A percentile compares a stretch with the other conserved stretches of the same genome.
These are phyloP conservation scores for Solanum microdontum DNA, from an alignment of 257 asterid genomes.

Conservation along the genomic window DNA sequence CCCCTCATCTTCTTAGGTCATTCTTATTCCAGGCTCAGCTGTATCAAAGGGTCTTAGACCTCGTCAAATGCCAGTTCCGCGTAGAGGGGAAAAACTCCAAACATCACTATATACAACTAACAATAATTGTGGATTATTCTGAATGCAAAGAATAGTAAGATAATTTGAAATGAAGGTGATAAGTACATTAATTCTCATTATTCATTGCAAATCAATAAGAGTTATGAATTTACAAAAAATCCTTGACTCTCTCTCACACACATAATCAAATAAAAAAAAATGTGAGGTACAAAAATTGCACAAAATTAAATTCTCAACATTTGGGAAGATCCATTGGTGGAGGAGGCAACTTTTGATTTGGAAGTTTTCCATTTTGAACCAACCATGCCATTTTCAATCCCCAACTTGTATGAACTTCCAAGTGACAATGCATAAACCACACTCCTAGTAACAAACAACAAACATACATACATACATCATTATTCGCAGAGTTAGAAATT, in stretches of 20 bases:
- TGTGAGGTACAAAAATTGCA: neutral
- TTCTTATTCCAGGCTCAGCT: neutral
- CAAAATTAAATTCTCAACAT: slow-evolving; percentile 7
- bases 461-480: neutral
- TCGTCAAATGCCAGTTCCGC: too few species aligned
- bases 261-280: neutral
- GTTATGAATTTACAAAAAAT: neutral
- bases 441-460: neutral
- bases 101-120: too few species aligned
- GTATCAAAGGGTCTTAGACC: neutral
- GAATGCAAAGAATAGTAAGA: neutral
- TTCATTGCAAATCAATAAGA: neutral
- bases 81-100: too few species aligned
- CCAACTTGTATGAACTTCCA: neutral
- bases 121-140: neutral
- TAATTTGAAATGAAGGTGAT: neutral
- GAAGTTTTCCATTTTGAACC: slow-evolving; percentile 48
- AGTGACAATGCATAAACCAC: neutral
- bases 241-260: neutral
- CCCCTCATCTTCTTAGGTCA: too few species aligned
- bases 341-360: slow-evolving; percentile 43
- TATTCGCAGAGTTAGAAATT: neutral
- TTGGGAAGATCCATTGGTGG: slow-evolving; percentile 60
- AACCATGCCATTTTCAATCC: slow-evolving; percentile 56
- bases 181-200: neutral